Evolutionary conservation across 2,329 filamentous ascomycete species (phyloP).

Genomic region (Stagonosporopsis cucurbitacearum): DNA sequence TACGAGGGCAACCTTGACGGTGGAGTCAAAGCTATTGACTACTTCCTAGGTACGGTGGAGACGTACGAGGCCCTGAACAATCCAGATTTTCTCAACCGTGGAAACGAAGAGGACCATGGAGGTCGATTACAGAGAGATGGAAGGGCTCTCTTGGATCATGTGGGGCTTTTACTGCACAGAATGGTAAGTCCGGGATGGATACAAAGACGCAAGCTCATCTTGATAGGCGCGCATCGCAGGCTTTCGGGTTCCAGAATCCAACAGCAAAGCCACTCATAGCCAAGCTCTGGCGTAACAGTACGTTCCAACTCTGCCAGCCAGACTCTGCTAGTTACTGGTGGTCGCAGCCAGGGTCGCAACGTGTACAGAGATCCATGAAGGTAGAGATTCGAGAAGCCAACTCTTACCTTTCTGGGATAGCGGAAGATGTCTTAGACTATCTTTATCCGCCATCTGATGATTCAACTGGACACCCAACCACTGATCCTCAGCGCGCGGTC

Average conservation of each 20-base stretch:
- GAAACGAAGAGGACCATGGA: not conserved
- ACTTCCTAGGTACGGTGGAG: not conserved
- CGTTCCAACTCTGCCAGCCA: not conserved
- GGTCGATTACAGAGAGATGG: not conserved
- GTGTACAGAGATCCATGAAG: not conserved
- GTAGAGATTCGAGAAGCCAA: not conserved
- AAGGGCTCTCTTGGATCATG: not conserved
- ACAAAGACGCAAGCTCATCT: not conserved
- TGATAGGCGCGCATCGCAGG: slow-evolving; percentile 1
- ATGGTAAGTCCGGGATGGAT: not conserved
- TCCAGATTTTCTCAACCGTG: not conserved
- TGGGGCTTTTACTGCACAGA: slow-evolving; percentile 1
- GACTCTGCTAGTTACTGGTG: not conserved
- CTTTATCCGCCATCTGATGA: not conserved
- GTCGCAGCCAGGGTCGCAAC: not conserved
- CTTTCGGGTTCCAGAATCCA: not conserved
- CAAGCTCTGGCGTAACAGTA: not conserved
- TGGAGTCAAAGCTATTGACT: not conserved
- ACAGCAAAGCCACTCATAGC: not conserved
- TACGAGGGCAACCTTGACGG: not conserved
- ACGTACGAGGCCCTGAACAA: not conserved
- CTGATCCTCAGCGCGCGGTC: not conserved
- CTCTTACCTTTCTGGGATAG: not conserved
- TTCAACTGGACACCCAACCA: not conserved
- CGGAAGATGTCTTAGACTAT: not conserved